Conservation (phyloP, 179 eudicot species). For the Sideroxylon spinosum region DNA sequence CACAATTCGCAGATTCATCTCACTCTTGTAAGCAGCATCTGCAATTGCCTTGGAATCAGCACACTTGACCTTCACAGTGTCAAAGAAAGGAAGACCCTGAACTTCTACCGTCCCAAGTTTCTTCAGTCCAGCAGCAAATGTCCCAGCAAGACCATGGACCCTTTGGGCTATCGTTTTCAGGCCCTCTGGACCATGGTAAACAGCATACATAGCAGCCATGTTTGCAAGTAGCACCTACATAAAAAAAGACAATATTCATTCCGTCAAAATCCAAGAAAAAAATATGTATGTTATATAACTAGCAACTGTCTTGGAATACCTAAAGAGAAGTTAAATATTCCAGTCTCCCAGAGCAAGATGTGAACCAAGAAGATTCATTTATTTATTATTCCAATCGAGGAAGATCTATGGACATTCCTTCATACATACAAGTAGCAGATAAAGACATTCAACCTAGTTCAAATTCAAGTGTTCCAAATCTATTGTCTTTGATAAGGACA, state of each 20-base stretch:
- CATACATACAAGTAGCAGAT: neutral
- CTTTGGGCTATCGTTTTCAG: constrained; percentile 86
- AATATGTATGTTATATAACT: neutral
- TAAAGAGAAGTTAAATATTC: neutral
- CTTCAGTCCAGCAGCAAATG: constrained; percentile 78
- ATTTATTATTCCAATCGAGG: neutral
- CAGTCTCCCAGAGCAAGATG: neutral
- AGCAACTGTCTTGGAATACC: neutral
- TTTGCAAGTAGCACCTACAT: constrained; percentile 86
- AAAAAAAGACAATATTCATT: constrained; percentile 19
- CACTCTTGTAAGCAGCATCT: constrained; percentile 67
- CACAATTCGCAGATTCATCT: constrained; percentile 74
- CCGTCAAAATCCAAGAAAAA: constrained; percentile 9
- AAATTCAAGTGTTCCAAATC: neutral
- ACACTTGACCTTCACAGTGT: constrained; percentile 81
- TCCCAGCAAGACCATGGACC: constrained; percentile 89
- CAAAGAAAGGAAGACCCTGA: constrained; percentile 74
- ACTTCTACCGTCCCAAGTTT: constrained; percentile 87
- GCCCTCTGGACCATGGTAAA: constrained; percentile 99
- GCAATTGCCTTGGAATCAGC: constrained; percentile 64
- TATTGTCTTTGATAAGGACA: too few species aligned
- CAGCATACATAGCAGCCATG: constrained; percentile 98
- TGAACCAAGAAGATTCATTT: neutral
- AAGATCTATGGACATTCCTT: neutral
- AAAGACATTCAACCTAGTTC: neutral